phyloP scores from a whole-genome alignment of 2,329 filamentous ascomycete genomes.

The Cladosporium cucumerinum region DNA sequence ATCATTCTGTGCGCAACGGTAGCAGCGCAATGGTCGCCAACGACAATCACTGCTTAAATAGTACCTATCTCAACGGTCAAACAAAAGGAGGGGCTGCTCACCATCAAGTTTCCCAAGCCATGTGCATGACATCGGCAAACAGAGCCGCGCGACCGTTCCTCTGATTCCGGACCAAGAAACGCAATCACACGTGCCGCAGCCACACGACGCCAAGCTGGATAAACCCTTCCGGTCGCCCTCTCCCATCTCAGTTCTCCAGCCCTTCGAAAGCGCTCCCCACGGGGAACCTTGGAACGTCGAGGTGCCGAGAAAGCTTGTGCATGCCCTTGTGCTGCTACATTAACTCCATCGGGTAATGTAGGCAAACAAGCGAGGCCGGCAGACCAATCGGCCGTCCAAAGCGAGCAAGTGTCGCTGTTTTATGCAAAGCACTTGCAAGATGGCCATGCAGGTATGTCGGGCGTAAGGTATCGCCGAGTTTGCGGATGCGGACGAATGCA shows the following conservation, averaged over 20 bases:
- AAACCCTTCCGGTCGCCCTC: background rate
- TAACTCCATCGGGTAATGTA: background rate
- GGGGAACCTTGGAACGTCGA: background rate
- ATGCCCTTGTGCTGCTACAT: background rate
- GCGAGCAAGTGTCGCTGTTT: background rate
- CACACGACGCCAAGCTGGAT: slow-evolving; percentile 1
- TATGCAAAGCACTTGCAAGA: background rate
- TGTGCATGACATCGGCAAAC: background rate
- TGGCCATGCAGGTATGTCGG: background rate
- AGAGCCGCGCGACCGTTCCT: background rate
- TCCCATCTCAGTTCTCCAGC: background rate
- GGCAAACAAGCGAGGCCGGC: background rate
- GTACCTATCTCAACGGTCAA: background rate
- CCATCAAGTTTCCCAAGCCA: background rate
- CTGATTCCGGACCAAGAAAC: too few relatives aligned
- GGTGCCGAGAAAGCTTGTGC: slow-evolving; percentile 5
- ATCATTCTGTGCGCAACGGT: background rate
- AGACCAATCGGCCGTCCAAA: too few relatives aligned
- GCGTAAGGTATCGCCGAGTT: background rate
- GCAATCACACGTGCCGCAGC: background rate
- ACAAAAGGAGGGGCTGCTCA: background rate
- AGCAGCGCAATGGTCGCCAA: background rate
- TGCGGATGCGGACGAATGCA: background rate
- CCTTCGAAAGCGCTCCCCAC: background rate
- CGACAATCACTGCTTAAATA: background rate